phyloP scores from a whole-genome alignment of 2,329 filamentous ascomycete species.

The Paecilomyces sp. region DNA sequence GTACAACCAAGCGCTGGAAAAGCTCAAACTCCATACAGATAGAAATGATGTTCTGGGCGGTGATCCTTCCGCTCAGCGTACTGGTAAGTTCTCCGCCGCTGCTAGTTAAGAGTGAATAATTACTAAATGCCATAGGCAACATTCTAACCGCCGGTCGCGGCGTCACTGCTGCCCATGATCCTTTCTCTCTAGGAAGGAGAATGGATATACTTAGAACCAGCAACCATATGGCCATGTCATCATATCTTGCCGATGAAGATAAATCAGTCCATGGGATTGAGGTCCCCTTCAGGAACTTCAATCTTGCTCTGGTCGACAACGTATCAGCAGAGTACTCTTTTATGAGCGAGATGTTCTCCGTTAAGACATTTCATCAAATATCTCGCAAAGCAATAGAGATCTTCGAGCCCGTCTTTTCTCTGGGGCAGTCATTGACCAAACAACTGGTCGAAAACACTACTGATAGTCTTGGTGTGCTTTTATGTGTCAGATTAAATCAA shows the following conservation, averaged over 20 bases:
- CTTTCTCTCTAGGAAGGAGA: constrained; percentile 80
- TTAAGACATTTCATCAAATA: constrained; percentile 67
- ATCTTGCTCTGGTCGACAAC: constrained; percentile 88
- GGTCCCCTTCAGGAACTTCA: constrained; percentile 87
- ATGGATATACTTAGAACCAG: constrained; percentile 71
- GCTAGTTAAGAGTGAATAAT: not conserved
- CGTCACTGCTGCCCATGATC: constrained; percentile 56
- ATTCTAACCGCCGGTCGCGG: constrained; percentile 33
- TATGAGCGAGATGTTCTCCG: constrained; percentile 79
- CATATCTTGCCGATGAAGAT: constrained; percentile 87
- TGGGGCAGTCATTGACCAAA: constrained; percentile 72
- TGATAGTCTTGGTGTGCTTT: constrained; percentile 77
- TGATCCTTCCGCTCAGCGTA: constrained; percentile 63
- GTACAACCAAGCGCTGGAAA: constrained; percentile 76
- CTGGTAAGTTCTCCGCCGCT: constrained; percentile 27
- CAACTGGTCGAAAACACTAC: constrained; percentile 67
- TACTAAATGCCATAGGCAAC: constrained; percentile 19
- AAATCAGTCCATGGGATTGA: constrained; percentile 80
- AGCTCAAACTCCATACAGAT: constrained; percentile 80
- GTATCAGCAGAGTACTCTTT: constrained; percentile 93
- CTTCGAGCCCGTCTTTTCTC: constrained; percentile 81
- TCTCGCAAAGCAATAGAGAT: constrained; percentile 80
- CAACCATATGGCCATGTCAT: constrained; percentile 70
- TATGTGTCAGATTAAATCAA: constrained; percentile 92
- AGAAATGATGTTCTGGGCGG: constrained; percentile 76